Conservation (phyloP, 2,329 filamentous ascomycete species). For the Nakataea oryzae region DNA sequence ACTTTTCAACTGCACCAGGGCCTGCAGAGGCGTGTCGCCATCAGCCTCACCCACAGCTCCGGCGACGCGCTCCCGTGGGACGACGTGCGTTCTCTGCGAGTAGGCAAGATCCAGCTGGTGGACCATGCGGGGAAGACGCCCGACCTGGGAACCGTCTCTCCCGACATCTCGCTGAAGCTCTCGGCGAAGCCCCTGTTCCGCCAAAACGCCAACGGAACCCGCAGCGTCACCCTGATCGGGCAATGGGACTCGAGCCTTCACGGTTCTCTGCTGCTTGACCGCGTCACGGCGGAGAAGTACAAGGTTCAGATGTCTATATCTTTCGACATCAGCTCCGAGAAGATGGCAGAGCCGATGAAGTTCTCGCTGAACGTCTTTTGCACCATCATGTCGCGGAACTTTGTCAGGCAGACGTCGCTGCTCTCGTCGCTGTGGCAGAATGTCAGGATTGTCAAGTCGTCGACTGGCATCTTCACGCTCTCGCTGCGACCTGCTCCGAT, state of each 20-base stretch:
- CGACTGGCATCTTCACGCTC: slow-evolving; percentile 76
- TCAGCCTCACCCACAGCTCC: slow-evolving; percentile 85
- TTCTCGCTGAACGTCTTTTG: slow-evolving; percentile 74
- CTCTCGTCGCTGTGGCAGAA: slow-evolving; percentile 81
- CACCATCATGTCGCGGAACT: slow-evolving; percentile 75
- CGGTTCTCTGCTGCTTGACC: slow-evolving; percentile 83
- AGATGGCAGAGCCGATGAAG: slow-evolving; percentile 77
- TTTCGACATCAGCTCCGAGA: slow-evolving; percentile 78
- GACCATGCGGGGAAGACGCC: slow-evolving; percentile 79
- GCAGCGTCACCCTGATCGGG: slow-evolving; percentile 73
- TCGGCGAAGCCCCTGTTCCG: slow-evolving; percentile 69
- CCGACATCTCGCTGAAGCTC: slow-evolving; percentile 68
- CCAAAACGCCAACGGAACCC: slow-evolving; percentile 82
- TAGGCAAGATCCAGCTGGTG: slow-evolving; percentile 73
- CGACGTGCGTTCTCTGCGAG: slow-evolving; percentile 64
- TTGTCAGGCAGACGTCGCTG: slow-evolving; percentile 77
- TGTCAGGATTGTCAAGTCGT: slow-evolving; percentile 76
- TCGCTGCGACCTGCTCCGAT: slow-evolving; percentile 80
- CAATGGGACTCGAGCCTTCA: slow-evolving; percentile 97
- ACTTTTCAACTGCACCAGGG: slow-evolving; percentile 95
- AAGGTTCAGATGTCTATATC: slow-evolving; percentile 77
- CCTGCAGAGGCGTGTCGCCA: slow-evolving; percentile 74
- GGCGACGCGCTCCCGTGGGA: slow-evolving; percentile 85
- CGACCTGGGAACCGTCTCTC: slow-evolving; percentile 61
- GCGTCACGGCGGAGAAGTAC: slow-evolving; percentile 85